Evolutionary conservation across 108 stramenopile species (phyloP).

Genomic region (Stephanodiscus triporus): DNA sequence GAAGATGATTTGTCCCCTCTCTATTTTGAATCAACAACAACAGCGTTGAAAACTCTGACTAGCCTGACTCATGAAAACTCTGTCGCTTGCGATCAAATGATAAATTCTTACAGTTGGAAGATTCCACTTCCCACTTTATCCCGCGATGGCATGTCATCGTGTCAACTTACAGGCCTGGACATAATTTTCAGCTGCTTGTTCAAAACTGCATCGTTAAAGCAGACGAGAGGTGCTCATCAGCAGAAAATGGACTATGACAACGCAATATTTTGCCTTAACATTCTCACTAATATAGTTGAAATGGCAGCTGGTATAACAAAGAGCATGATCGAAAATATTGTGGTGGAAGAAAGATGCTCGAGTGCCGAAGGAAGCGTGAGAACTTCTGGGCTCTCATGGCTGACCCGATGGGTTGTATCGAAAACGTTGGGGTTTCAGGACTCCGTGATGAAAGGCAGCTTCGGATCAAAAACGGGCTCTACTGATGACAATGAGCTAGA

Average conservation of each 20-base stretch:
- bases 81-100: constrained; percentile 65
- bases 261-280: constrained; percentile 74
- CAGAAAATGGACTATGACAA: constrained; percentile 58
- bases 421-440: constrained; percentile 67
- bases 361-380: background rate
- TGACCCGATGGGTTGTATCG: constrained; percentile 63
- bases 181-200: constrained; percentile 33
- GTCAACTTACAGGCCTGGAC: constrained; percentile 23
- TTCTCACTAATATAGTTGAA: constrained; percentile 78
- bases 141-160: background rate
- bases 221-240: constrained; percentile 23
- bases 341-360: background rate
- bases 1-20: constrained; percentile 12
- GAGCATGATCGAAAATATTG: constrained; percentile 21
- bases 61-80: constrained; percentile 80
- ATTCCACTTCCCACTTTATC: constrained; percentile 6
- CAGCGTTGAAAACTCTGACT: constrained; percentile 71
- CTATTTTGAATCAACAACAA: constrained; percentile 29
- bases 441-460: constrained; percentile 58
- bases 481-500: constrained; percentile 39
- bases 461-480: constrained; percentile 37
- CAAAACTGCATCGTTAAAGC: constrained; percentile 9
- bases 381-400: constrained; percentile 58
- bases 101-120: constrained; percentile 5
- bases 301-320: constrained; percentile 39